Conservation (phyloP, 2,329 filamentous ascomycete genomes). For the Lithohypha guttulata region DNA sequence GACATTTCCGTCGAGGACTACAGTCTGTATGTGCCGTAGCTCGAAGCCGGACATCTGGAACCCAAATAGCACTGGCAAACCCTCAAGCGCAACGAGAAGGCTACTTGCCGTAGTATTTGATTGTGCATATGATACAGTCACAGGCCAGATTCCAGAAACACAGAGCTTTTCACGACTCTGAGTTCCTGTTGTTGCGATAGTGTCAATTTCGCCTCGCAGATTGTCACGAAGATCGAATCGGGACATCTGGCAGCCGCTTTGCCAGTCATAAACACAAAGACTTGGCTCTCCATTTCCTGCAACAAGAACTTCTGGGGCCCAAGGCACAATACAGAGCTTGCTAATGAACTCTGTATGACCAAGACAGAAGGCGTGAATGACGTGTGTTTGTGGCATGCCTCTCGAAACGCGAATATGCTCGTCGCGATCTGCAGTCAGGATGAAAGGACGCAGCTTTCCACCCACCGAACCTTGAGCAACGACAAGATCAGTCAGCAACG, state of each 20-base stretch:
- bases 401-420: constrained; percentile 84
- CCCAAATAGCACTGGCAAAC: constrained; percentile 56
- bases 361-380: constrained; percentile 83
- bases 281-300: constrained; percentile 79
- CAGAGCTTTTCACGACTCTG: constrained; percentile 25
- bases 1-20: constrained; percentile 54
- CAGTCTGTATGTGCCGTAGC: constrained; percentile 40
- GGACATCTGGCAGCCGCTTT: constrained; percentile 41
- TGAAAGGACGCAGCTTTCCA: constrained; percentile 42
- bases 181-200: constrained; percentile 10
- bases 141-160: constrained; percentile 27
- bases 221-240: constrained; percentile 40
- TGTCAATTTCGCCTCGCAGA: constrained; percentile 13
- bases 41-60: constrained; percentile 43
- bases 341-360: constrained; percentile 80
- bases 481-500: constrained; percentile 72
- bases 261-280: constrained; percentile 77
- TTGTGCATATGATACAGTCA: constrained; percentile 9
- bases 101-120: background rate
- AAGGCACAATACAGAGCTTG: constrained; percentile 55
- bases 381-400: constrained; percentile 67
- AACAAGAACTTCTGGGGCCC: constrained; percentile 53
- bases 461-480: constrained; percentile 39
- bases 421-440: constrained; percentile 59
- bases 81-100: constrained; percentile 45